A percentile compares a stretch with the other conserved stretches of the same genome.
These are phyloP conservation scores for Mycosphaerella sp. DNA, from an alignment of 2,329 filamentous ascomycete species.

Conservation along the genomic window DNA sequence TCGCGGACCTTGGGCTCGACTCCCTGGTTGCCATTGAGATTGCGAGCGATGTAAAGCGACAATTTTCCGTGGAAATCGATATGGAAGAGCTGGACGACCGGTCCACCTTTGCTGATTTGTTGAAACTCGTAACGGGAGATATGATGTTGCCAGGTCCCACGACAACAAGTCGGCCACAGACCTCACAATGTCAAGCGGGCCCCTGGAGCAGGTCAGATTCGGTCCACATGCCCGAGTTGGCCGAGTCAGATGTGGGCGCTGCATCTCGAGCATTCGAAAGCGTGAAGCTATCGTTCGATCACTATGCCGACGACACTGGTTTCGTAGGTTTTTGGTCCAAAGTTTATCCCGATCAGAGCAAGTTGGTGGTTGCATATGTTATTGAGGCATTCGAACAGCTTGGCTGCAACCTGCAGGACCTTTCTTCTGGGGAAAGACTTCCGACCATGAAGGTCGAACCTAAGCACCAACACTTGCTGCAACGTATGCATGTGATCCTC, in stretches of 20 bases:
- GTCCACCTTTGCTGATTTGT: constrained; percentile 1
- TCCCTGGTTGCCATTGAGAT: constrained; percentile 8
- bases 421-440: constrained; percentile 1
- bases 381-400: constrained; percentile 11
- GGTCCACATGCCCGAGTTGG: background rate
- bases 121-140: constrained; percentile 1
- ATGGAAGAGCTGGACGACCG: background rate
- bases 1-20: constrained; percentile 5
- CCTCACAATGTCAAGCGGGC: background rate
- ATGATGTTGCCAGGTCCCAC: background rate
- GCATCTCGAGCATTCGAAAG: background rate
- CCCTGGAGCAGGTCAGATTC: background rate
- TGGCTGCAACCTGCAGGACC: constrained; percentile 4
- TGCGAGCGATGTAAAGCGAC: constrained; percentile 1
- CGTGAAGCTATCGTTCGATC: background rate
- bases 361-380: constrained; percentile 8
- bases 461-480: constrained; percentile 9
- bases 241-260: background rate
- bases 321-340: constrained; percentile 8
- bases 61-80: background rate
- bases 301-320: background rate
- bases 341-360: constrained; percentile 8
- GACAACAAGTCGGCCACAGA: background rate
- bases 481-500: constrained; percentile 5
- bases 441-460: background rate